A percentile compares a stretch with the other conserved stretches of the same genome.
These are phyloP conservation scores for Tetrapisispora pingtungensis DNA, from an alignment of 805 yeast species.

Conservation along the genomic window DNA sequence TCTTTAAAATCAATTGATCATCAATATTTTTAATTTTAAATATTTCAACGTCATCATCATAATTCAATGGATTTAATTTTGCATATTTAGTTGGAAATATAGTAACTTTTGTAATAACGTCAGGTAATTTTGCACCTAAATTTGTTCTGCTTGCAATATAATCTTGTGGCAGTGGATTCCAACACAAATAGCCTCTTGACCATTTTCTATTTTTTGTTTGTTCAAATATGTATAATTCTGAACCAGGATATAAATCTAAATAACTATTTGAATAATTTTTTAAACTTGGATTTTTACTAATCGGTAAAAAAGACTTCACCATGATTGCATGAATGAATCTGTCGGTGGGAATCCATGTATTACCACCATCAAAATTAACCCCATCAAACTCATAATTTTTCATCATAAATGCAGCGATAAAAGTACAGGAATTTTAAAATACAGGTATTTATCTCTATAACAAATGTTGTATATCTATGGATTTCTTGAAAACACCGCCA, in stretches of 20 bases:
- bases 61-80: constrained; percentile 23
- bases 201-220: constrained; percentile 43
- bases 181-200: constrained; percentile 69
- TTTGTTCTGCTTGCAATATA: constrained; percentile 46
- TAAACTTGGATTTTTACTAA: constrained; percentile 30
- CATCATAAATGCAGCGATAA: too few relatives aligned
- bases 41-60: constrained; percentile 13
- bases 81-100: constrained; percentile 54
- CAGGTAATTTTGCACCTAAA: constrained; percentile 55
- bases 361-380: too few relatives aligned
- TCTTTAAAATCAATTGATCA: not conserved
- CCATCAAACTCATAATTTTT: not conserved
- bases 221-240: constrained; percentile 68
- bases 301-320: constrained; percentile 37
- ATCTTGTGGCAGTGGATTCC: constrained; percentile 62
- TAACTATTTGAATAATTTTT: constrained; percentile 29
- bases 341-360: constrained; percentile 41
- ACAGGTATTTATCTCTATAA: too few relatives aligned
- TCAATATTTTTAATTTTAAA: not conserved
- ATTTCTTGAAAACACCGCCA: too few relatives aligned
- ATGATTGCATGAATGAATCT: constrained; percentile 36
- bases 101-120: constrained; percentile 40
- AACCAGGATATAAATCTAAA: constrained; percentile 61
- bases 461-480: too few relatives aligned
- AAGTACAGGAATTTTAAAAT: too few relatives aligned